A percentile compares a stretch with the other conserved stretches of the same genome.
These are phyloP conservation scores for Cucumis hystrix DNA, from an alignment of 306 rosid species.

Conservation along the genomic window DNA sequence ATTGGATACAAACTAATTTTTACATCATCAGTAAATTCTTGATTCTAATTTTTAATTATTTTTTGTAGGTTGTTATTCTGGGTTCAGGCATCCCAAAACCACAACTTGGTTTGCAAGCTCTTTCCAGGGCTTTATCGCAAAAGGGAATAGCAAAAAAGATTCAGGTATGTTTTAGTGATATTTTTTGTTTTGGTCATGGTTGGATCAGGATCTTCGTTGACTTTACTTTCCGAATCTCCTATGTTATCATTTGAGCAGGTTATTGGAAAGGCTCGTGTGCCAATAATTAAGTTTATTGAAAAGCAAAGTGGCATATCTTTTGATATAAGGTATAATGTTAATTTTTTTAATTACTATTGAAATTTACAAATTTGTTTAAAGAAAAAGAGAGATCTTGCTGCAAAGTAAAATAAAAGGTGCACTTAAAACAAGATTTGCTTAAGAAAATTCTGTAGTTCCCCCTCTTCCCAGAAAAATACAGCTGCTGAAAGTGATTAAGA, in stretches of 20 bases:
- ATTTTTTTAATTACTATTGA: constrained; percentile 3
- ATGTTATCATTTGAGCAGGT: constrained; percentile 36
- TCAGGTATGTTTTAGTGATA: constrained; percentile 33
- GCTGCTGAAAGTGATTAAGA: neutral
- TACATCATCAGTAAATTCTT: neutral
- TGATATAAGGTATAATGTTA: constrained; percentile 60
- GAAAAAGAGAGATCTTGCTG: neutral
- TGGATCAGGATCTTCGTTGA: neutral
- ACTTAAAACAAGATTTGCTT: neutral
- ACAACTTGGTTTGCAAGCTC: constrained; percentile 75
- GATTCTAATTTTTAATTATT: constrained; percentile 2
- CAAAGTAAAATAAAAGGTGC: neutral
- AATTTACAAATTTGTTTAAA: neutral
- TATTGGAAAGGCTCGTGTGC: constrained; percentile 92
- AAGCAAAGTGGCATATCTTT: constrained; percentile 68
- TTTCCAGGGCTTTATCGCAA: constrained; percentile 84
- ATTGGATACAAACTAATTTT: neutral
- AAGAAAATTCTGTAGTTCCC: neutral
- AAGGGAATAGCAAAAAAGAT: constrained; percentile 72
- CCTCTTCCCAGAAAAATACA: neutral
- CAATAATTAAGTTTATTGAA: constrained; percentile 82
- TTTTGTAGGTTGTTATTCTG: constrained; percentile 72
- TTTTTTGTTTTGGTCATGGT: neutral
- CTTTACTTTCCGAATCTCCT: neutral
- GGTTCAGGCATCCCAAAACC: constrained; percentile 59